Evolutionary conservation across 129 eudicot genomes (phyloP).

Genomic region (Centaurea solstitialis): DNA sequence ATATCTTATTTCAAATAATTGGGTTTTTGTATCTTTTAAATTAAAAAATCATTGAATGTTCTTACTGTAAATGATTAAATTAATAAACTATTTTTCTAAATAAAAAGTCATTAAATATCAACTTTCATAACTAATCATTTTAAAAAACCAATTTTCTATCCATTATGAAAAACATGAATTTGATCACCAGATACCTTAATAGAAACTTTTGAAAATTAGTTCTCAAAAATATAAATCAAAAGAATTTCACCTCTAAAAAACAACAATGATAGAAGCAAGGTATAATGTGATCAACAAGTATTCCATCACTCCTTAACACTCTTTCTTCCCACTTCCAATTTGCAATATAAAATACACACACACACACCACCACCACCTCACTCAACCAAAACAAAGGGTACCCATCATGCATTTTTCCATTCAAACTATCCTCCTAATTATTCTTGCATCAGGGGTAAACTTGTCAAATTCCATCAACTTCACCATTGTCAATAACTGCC

Average conservation of each 20-base stretch:
- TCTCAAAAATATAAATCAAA: neutral
- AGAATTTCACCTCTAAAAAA: neutral
- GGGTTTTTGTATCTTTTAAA: too few species aligned
- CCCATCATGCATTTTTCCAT: slow-evolving; percentile 4
- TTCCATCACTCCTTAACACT: slow-evolving; percentile 32
- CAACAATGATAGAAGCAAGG: slow-evolving; percentile 32
- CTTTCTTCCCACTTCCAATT: slow-evolving; percentile 29
- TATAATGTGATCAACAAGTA: slow-evolving; percentile 29
- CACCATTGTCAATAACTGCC: slow-evolving; percentile 58
- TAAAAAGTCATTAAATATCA: too few species aligned
- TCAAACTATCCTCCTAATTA: slow-evolving; percentile 17
- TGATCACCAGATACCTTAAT: neutral
- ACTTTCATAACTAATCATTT: too few species aligned
- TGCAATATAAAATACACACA: slow-evolving; percentile 21
- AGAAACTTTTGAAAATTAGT: neutral
- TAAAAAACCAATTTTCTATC: too few species aligned
- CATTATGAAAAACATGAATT: too few species aligned
- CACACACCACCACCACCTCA: neutral
- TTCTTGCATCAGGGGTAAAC: slow-evolving; percentile 26
- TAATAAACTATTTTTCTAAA: too few species aligned
- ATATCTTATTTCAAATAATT: too few species aligned
- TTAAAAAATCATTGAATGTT: too few species aligned
- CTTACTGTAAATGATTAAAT: too few species aligned
- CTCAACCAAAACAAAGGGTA: neutral
- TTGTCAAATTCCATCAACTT: slow-evolving; percentile 40